A percentile compares a stretch with the other conserved stretches of the same genome.
phyloP scores from a whole-genome alignment of 208 protist species.

The Leptomonas pyrrhocoris region DNA sequence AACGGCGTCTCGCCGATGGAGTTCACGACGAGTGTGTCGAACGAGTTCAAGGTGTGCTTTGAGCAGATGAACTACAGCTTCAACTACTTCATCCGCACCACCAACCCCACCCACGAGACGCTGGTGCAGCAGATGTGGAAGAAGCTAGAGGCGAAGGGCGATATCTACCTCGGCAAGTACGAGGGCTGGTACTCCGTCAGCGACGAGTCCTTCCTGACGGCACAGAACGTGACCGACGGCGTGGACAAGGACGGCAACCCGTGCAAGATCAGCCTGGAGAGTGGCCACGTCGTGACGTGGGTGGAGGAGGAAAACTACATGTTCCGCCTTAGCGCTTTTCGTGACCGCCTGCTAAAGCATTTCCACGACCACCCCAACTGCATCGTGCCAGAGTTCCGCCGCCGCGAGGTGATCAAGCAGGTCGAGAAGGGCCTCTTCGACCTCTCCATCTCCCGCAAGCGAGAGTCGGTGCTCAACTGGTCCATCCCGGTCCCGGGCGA shows the following conservation, averaged over 20 bases:
- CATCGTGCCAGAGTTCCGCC: constrained; percentile 93
- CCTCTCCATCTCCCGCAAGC: constrained; percentile 96
- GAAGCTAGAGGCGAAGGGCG: constrained; percentile 84
- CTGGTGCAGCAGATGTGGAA: constrained; percentile 90
- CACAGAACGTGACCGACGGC: constrained; percentile 81
- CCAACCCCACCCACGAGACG: constrained; percentile 84
- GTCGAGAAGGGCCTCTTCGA: constrained; percentile 93
- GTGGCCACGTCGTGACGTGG: constrained; percentile 93
- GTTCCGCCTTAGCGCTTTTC: constrained; percentile 95
- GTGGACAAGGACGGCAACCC: constrained; percentile 90
- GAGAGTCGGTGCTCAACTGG: constrained; percentile 92
- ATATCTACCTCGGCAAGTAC: constrained; percentile 98
- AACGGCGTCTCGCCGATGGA: constrained; percentile 77
- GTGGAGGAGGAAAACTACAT: constrained; percentile 98
- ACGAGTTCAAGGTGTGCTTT: constrained; percentile 93
- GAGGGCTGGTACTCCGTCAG: constrained; percentile 99
- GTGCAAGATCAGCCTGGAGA: constrained; percentile 93
- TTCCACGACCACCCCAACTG: constrained; percentile 83
- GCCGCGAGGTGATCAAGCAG: constrained; percentile 91
- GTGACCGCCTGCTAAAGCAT: constrained; percentile 85
- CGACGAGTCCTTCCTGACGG: constrained; percentile 97
- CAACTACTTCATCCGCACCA: constrained; percentile 98
- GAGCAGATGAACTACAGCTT: constrained; percentile 86
- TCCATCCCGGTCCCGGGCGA: constrained; percentile 97
- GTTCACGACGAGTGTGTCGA: constrained; percentile 91